Conservation (phyloP, 495 filamentous ascomycete genomes). For the Aspergillus bertholletiae region DNA sequence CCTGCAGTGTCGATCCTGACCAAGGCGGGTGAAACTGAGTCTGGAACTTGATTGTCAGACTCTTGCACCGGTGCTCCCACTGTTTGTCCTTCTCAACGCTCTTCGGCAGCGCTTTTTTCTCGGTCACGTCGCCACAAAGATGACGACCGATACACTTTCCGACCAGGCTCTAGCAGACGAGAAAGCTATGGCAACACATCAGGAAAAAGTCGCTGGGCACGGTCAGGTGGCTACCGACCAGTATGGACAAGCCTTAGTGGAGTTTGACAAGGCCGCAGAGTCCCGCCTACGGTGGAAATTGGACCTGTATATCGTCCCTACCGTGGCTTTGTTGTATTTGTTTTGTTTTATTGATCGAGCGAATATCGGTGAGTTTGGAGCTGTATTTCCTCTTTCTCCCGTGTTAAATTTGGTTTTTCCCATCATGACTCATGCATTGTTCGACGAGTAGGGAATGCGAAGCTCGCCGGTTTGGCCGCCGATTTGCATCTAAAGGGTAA, state of each 20-base stretch:
- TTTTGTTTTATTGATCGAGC: constrained; percentile 57
- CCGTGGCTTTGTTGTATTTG: constrained; percentile 45
- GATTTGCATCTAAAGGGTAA: constrained; percentile 51
- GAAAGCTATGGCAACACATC: too few relatives aligned
- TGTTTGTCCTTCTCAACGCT: too few relatives aligned
- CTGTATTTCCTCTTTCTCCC: not conserved
- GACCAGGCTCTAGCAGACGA: too few relatives aligned
- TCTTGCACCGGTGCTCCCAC: too few relatives aligned
- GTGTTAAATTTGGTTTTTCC: too few relatives aligned
- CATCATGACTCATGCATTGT: not conserved
- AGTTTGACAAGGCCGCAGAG: constrained; percentile 59
- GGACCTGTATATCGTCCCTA: constrained; percentile 45
- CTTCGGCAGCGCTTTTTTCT: too few relatives aligned
- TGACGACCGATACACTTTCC: too few relatives aligned
- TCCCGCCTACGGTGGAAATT: constrained; percentile 44
- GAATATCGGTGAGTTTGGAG: constrained; percentile 50
- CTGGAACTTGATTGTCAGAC: too few relatives aligned
- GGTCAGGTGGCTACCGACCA: constrained; percentile 60
- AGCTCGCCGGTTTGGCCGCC: constrained; percentile 35
- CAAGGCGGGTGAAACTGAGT: too few relatives aligned
- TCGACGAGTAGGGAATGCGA: constrained; percentile 32
- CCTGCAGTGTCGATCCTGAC: too few relatives aligned
- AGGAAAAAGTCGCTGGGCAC: too few relatives aligned
- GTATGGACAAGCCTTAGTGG: constrained; percentile 52
- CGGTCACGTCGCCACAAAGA: too few relatives aligned